Base-by-base conservation (phyloP, 1,284 basidiomycete genomes). In the Ustilago loliicola region DNA sequence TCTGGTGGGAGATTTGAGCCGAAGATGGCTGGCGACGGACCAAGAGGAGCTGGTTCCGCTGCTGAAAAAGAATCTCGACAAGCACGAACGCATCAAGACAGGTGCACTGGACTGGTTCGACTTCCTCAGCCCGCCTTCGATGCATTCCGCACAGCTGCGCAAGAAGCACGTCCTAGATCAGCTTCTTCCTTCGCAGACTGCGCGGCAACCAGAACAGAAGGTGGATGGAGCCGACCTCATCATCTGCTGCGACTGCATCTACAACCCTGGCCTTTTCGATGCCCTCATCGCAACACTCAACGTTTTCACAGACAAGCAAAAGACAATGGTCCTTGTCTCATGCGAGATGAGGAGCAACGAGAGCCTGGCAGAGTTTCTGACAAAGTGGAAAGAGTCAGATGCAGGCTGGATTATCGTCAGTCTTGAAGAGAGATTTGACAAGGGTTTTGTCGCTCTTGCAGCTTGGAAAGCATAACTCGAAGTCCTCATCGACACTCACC, bases 181-280 rank as follows among this genome's bases (percentile, higher is more conserved):
- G 9, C 42, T 77, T 27, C 27, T 51, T 30, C 59, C 21, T 19
- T 17, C 32, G 32, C 3, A 10, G 19, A 48, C 52, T 8, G 3
- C 38, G 1, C n/a, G 21, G 15, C 53, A 57, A n/a, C 40, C 1
- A 5, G 55, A 15, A 19, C 27, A 48, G 21, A 61, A 55, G 27
- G 69, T 69, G 5, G 75, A 78, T n/a, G 62, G 61, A 23, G 74
- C 70, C 3, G 79, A 80, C n/a, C 25, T 82, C 21, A 68, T 83
- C 42, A 32, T 83, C 38, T 80, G 80, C 57, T 65, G 78, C 51
- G 81, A 84, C 52, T 82, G 80, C 70, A 78, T 84, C 63, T 84
- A 80, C 72, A 85, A 85, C 38, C 83, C 83, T 3, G 57, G 61
- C 6, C 66, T 86, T 11, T 83, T 85, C 47, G 42, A 62, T 2